phyloP scores from a whole-genome alignment of 371 early-diverging fungal genomes.

The Hamiltosporidium magnivora region DNA sequence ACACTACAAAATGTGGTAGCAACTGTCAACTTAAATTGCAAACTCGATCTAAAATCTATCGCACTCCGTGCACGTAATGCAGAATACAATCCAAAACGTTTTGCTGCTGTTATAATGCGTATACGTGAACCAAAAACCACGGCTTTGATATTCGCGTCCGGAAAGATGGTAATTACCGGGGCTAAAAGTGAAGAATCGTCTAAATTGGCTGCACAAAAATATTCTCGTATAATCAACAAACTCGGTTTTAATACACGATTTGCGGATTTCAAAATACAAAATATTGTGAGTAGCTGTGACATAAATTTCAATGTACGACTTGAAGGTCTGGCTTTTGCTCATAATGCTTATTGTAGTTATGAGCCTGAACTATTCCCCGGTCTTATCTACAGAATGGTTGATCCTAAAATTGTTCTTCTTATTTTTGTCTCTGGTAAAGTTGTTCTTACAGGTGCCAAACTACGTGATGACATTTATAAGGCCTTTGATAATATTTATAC shows the following conservation, averaged over 20 bases:
- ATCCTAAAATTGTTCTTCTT: conserved; percentile 95
- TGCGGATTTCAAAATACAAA: conserved; percentile 98
- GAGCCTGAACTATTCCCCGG: conserved; percentile 99
- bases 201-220: conserved; percentile 93
- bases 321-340: conserved; percentile 91
- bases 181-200: conserved; percentile 65
- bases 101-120: conserved; percentile 99
- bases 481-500: conserved; percentile 99
- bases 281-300: conserved; percentile 98
- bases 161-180: conserved; percentile 80
- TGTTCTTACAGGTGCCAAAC: conserved; percentile 98
- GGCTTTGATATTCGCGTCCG: conserved; percentile 97
- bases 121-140: conserved; percentile 97
- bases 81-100: conserved; percentile 99
- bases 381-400: conserved; percentile 97
- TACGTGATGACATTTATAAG: conserved; percentile 91
- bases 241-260: conserved; percentile 95
- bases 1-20: conserved; percentile 82
- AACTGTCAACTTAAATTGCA: conserved; percentile 96
- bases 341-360: conserved; percentile 90
- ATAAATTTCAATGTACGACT: conserved; percentile 97
- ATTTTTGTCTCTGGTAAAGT: conserved; percentile 99
- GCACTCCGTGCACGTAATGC: conserved; percentile 98
- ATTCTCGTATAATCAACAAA: conserved; percentile 96
- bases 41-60: conserved; percentile 94